Percentiles rank a stretch among this genome's conserved stretches.
These are phyloP conservation scores for Teratosphaeria destructans DNA, from an alignment of 2,329 filamentous ascomycete species.

Conservation along the genomic window DNA sequence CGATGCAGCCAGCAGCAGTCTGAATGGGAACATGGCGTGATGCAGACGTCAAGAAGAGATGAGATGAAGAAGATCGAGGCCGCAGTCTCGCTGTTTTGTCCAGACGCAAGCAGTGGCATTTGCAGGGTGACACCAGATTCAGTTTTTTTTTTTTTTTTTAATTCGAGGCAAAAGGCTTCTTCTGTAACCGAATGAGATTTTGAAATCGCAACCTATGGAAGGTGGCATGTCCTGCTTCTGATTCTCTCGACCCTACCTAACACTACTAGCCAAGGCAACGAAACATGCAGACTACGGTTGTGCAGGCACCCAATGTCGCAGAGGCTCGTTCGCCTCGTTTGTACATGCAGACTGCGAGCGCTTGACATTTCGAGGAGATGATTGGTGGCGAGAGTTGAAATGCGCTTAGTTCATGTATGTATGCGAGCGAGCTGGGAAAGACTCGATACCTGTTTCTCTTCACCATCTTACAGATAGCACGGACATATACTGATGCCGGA, in stretches of 20 bases:
- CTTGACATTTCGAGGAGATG: background rate
- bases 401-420: no score
- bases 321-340: background rate
- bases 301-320: background rate
- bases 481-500: background rate
- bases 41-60: background rate
- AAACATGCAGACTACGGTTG: background rate
- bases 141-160: no score
- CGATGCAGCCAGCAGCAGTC: conserved; percentile 1
- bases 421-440: no score
- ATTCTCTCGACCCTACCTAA: background rate
- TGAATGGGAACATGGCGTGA: background rate
- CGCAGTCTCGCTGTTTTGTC: background rate
- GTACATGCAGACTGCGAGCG: background rate
- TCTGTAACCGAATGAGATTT: no score
- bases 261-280: background rate
- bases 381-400: no score
- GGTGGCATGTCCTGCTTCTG: background rate
- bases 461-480: background rate
- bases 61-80: no score
- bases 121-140: no score
- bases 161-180: no score
- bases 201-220: background rate
- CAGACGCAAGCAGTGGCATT: background rate
- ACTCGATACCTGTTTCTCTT: no score